A percentile compares a stretch with the other conserved stretches of the same genome.
phyloP scores from a whole-genome alignment of 164 flowering plant genomes.

The Buxus sempervirens region DNA sequence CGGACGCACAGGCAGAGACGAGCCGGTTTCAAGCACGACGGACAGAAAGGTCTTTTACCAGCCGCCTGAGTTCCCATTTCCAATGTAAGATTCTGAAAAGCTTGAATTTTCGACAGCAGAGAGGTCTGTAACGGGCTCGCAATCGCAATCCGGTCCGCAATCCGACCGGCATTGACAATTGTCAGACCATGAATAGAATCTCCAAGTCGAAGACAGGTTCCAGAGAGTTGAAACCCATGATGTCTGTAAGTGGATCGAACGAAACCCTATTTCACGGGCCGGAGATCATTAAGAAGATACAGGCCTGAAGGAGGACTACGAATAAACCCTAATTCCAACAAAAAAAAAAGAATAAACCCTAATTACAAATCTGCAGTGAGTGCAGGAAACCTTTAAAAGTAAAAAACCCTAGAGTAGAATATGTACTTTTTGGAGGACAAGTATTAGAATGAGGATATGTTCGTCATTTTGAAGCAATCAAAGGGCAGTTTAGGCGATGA shows the following conservation, averaged over 20 bases:
- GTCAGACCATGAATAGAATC: background rate
- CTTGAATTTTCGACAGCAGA: slow-evolving; percentile 2
- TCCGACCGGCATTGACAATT: slow-evolving; percentile 4
- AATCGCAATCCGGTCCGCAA: background rate
- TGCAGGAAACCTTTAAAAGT: background rate
- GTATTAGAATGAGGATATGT: background rate
- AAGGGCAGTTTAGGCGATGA: background rate
- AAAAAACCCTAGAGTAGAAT: background rate
- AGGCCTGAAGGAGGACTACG: too few relatives aligned
- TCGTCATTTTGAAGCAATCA: background rate
- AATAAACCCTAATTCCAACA: background rate
- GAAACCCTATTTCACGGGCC: too few relatives aligned
- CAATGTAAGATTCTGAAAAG: slow-evolving; percentile 23
- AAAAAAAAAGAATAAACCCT: background rate
- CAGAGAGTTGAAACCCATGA: background rate
- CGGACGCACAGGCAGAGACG: slow-evolving; percentile 59
- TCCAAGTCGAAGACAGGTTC: background rate
- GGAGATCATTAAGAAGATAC: too few relatives aligned
- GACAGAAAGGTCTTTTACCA: slow-evolving; percentile 56
- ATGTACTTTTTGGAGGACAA: background rate
- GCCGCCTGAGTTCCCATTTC: slow-evolving; percentile 31
- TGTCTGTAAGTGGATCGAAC: too few relatives aligned
- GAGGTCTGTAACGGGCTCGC: slow-evolving; percentile 1
- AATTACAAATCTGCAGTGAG: background rate
- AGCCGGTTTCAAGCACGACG: slow-evolving; percentile 58